These are phyloP conservation scores for Lathyrus sativus DNA, from an alignment of 306 rosid species.

Conservation along the genomic window DNA sequence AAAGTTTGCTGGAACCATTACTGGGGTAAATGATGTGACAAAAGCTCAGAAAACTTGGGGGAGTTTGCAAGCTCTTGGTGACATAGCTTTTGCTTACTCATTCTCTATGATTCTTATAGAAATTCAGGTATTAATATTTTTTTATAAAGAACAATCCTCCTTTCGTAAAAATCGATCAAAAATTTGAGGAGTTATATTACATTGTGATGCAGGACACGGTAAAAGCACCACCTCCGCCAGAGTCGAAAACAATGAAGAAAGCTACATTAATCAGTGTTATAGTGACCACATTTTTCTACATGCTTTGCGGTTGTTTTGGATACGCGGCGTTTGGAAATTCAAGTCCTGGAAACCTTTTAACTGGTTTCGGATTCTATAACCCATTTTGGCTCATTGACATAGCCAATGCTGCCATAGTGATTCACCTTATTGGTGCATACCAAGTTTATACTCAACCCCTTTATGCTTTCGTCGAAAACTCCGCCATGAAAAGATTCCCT, in stretches of 20 bases:
- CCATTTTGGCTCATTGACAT: constrained; percentile 83
- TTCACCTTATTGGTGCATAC: constrained; percentile 86
- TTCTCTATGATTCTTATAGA: constrained; percentile 81
- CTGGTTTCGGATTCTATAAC: constrained; percentile 75
- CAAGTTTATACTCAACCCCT: constrained; percentile 80
- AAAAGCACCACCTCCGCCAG: constrained; percentile 75
- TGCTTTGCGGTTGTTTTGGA: constrained; percentile 82
- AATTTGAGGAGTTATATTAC: not conserved
- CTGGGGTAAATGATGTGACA: constrained; percentile 64
- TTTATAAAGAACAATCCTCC: not conserved
- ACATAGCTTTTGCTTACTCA: constrained; percentile 88
- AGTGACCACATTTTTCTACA: constrained; percentile 72
- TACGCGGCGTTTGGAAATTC: constrained; percentile 74
- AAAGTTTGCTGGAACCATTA: constrained; percentile 54
- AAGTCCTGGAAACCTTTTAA: constrained; percentile 76
- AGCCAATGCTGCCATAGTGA: constrained; percentile 74
- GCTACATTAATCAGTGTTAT: constrained; percentile 57
- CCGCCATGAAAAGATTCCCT: constrained; percentile 42
- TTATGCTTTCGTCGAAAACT: constrained; percentile 64
- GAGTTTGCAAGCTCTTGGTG: constrained; percentile 82
- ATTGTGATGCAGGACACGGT: constrained; percentile 60
- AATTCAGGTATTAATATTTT: constrained; percentile 63
- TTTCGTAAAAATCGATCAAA: not conserved
- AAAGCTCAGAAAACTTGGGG: constrained; percentile 68
- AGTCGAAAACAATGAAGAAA: constrained; percentile 69